These are phyloP conservation scores for Candida chilensis DNA, from an alignment of 805 yeast genomes.

Conservation along the genomic window DNA sequence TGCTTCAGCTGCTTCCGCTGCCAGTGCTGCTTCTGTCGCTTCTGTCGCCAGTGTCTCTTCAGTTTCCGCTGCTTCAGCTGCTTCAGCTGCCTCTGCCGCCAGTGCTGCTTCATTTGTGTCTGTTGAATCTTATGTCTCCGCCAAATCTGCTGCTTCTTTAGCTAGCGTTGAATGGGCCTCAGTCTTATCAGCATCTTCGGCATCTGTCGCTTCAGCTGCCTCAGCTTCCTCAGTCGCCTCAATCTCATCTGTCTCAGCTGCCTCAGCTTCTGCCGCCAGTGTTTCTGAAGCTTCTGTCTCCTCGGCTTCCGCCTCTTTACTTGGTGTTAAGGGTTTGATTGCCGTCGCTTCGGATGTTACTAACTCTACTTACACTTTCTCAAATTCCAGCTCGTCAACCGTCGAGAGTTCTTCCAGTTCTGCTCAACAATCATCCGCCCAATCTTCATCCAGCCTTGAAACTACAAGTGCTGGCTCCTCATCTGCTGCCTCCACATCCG, in stretches of 20 bases:
- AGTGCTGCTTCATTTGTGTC: slow-evolving; percentile 22
- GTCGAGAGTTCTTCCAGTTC: slow-evolving; percentile 4
- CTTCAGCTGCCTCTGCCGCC: slow-evolving; percentile 24
- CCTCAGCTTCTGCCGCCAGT: slow-evolving; percentile 5
- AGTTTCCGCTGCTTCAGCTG: slow-evolving; percentile 21
- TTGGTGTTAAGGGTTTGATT: slow-evolving; percentile 24
- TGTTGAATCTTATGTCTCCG: slow-evolving; percentile 10
- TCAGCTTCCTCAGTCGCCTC: slow-evolving; percentile 9
- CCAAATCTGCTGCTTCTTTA: slow-evolving; percentile 9
- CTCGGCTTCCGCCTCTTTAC: slow-evolving; percentile 8
- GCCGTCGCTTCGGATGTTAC: slow-evolving; percentile 30
- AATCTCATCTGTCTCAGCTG: slow-evolving; percentile 7
- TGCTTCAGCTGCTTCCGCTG: slow-evolving; percentile 6
- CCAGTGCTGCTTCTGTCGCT: slow-evolving; percentile 7
- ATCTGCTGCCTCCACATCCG: slow-evolving; percentile 8
- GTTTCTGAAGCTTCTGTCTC: slow-evolving; percentile 4
- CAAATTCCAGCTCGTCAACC: slow-evolving; percentile 9
- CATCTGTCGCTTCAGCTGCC: slow-evolving; percentile 9
- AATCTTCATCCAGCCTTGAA: slow-evolving; percentile 5
- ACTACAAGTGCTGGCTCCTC: too few species aligned
- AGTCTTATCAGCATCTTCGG: slow-evolving; percentile 8
- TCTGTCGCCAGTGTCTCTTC: slow-evolving; percentile 1
- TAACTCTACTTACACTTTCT: slow-evolving; percentile 14
- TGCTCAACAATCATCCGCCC: not conserved
- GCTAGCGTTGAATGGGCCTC: too few species aligned